Conservation (phyloP, 306 rosid species). For the Inga leiocalycina region DNA sequence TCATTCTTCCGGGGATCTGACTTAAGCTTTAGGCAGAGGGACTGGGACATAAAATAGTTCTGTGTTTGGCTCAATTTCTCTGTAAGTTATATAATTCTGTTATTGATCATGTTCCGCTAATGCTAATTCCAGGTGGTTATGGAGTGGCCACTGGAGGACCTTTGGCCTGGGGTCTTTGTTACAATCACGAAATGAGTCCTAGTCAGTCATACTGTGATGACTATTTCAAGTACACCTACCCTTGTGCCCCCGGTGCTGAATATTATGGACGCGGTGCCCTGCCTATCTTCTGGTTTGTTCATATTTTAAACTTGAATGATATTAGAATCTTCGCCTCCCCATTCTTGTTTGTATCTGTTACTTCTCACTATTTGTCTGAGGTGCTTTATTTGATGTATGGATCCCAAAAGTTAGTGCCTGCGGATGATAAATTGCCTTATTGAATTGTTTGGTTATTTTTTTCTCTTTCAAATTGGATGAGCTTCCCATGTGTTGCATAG, state of each 20-base stretch:
- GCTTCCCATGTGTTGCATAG: not conserved
- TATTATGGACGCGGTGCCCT: conserved; percentile 99
- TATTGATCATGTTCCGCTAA: conserved; percentile 18
- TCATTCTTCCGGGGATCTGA: conserved; percentile 17
- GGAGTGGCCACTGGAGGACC: conserved; percentile 99
- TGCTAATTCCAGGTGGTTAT: conserved; percentile 79
- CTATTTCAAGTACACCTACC: conserved; percentile 74
- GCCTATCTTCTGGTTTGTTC: conserved; percentile 83
- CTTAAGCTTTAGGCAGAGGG: conserved; percentile 7
- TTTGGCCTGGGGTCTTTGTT: conserved; percentile 92
- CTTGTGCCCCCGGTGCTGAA: conserved; percentile 86
- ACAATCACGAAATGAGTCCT: conserved; percentile 95
- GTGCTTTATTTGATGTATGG: not conserved
- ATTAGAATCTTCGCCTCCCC: conserved; percentile 1
- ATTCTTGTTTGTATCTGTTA: not conserved
- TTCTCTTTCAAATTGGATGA: not conserved
- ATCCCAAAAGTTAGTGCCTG: conserved; percentile 10
- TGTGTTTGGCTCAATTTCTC: conserved; percentile 12
- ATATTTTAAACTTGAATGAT: not conserved
- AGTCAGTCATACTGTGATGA: conserved; percentile 88
- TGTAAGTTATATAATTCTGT: conserved; percentile 6
- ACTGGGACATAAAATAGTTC: not conserved
- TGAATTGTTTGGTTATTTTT: conserved; percentile 6
- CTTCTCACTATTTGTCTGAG: conserved; percentile 5
- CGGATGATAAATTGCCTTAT: not conserved